Evolutionary conservation across 208 protist genomes (phyloP).

Genomic region (Leishmania guyanensis): DNA sequence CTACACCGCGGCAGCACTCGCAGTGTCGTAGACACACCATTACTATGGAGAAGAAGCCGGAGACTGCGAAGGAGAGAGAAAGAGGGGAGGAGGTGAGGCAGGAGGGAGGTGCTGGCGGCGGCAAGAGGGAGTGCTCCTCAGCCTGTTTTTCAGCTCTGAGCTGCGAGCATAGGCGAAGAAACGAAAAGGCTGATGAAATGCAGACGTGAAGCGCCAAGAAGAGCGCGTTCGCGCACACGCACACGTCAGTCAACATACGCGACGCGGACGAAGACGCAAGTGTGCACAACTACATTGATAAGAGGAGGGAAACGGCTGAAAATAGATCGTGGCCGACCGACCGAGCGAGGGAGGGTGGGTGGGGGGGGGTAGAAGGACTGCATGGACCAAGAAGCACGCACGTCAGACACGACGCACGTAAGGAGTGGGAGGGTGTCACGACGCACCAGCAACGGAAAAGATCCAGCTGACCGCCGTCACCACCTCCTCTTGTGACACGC

Average conservation of each 20-base stretch:
- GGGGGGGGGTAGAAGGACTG: neutral
- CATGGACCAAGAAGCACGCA: neutral
- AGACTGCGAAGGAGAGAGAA: neutral
- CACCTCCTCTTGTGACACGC: slow-evolving; percentile 17
- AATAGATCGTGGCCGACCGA: too few species aligned
- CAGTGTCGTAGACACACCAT: neutral
- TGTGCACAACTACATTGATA: too few species aligned
- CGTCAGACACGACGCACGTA: neutral
- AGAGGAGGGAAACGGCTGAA: too few species aligned
- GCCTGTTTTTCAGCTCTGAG: too few species aligned
- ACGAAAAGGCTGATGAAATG: too few species aligned
- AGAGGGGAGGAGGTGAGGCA: neutral
- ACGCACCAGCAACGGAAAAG: slow-evolving; percentile 9
- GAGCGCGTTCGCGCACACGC: too few species aligned
- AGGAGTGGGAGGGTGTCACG: neutral
- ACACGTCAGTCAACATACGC: too few species aligned
- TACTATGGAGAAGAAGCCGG: neutral
- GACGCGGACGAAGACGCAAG: too few species aligned
- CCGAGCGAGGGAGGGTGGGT: neutral
- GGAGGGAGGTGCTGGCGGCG: too few species aligned
- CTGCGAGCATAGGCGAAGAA: too few species aligned
- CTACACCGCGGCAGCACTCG: neutral
- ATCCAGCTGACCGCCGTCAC: slow-evolving; percentile 29
- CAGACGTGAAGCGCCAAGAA: too few species aligned
- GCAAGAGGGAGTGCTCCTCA: too few species aligned